A percentile compares a stretch with the other conserved stretches of the same genome.
phyloP scores from a whole-genome alignment of 2,329 filamentous ascomycete genomes.

The Cladosporium oxysporum region DNA sequence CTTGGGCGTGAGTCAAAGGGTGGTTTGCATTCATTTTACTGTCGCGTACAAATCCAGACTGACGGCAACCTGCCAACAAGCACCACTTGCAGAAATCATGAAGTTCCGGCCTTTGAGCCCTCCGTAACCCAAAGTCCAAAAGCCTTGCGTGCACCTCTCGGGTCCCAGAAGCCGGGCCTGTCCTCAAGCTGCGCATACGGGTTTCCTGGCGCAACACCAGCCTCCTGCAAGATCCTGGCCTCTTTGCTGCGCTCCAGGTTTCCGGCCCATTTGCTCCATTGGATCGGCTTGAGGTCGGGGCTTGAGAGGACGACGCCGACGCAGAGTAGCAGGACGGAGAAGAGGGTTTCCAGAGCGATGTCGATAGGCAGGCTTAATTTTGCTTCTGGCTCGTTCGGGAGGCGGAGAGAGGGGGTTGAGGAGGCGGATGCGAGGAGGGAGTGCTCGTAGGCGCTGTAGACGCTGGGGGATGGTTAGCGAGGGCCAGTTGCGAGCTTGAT shows the following conservation, averaged over 20 bases:
- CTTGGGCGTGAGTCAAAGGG: background rate
- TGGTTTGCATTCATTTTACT: background rate
- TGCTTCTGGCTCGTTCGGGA: conserved; percentile 35
- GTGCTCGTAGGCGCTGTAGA: conserved; percentile 95
- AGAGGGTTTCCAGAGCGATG: conserved; percentile 81
- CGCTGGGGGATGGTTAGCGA: conserved; percentile 59
- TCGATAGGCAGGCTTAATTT: conserved; percentile 68
- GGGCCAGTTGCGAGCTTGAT: background rate
- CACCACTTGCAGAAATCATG: background rate
- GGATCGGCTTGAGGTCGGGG: conserved; percentile 78
- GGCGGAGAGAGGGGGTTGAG: conserved; percentile 36
- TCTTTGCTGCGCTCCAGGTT: conserved; percentile 72
- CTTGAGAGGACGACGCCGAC: conserved; percentile 78
- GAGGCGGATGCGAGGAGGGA: conserved; percentile 63
- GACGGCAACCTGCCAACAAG: background rate
- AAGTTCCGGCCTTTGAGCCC: conserved; percentile 25
- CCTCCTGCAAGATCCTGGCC: conserved; percentile 56
- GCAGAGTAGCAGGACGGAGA: conserved; percentile 78
- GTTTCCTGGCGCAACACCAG: conserved; percentile 74
- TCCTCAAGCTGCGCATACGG: conserved; percentile 79
- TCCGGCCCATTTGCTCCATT: conserved; percentile 78
- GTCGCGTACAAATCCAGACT: background rate
- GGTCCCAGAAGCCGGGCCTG: conserved; percentile 81
- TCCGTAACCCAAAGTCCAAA: conserved; percentile 72
- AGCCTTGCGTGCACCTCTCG: conserved; percentile 72